phyloP scores from a whole-genome alignment of 139 green algal genomes.

The Edaphochlamys debaryana region DNA sequence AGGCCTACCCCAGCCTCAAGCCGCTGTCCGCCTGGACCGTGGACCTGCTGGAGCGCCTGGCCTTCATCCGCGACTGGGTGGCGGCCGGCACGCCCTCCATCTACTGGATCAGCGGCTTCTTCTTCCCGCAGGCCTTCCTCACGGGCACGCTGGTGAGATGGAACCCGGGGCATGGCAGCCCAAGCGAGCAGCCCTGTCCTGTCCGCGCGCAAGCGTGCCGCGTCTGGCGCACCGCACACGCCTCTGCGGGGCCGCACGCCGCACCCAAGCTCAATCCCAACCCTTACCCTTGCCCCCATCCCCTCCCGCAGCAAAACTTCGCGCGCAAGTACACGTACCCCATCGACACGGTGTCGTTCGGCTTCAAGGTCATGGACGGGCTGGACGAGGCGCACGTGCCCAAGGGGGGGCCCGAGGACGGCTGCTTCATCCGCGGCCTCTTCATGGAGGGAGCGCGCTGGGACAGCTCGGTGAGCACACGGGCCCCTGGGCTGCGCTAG shows the following conservation, averaged over 20 bases:
- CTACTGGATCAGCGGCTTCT: constrained; percentile 91
- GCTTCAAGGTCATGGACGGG: constrained; percentile 77
- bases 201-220: no score
- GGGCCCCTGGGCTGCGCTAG: no score
- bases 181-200: no score
- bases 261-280: no score
- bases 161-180: no score
- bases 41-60: constrained; percentile 79
- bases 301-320: constrained; percentile 92
- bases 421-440: constrained; percentile 85
- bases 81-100: constrained; percentile 63
- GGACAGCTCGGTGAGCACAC: constrained; percentile 43
- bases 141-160: constrained; percentile 89
- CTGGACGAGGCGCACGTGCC: constrained; percentile 27
- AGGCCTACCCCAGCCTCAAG: constrained; percentile 90
- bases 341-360: constrained; percentile 88
- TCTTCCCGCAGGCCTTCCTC: constrained; percentile 91
- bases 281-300: no score
- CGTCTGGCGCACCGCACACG: no score
- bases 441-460: constrained; percentile 87
- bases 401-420: constrained; percentile 66
- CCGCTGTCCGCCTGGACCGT: constrained; percentile 80
- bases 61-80: constrained; percentile 82
- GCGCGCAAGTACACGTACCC: constrained; percentile 77
- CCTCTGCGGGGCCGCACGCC: no score